These are phyloP conservation scores for Delitschia confertaspora DNA, from an alignment of 495 filamentous ascomycete species.

Conservation along the genomic window DNA sequence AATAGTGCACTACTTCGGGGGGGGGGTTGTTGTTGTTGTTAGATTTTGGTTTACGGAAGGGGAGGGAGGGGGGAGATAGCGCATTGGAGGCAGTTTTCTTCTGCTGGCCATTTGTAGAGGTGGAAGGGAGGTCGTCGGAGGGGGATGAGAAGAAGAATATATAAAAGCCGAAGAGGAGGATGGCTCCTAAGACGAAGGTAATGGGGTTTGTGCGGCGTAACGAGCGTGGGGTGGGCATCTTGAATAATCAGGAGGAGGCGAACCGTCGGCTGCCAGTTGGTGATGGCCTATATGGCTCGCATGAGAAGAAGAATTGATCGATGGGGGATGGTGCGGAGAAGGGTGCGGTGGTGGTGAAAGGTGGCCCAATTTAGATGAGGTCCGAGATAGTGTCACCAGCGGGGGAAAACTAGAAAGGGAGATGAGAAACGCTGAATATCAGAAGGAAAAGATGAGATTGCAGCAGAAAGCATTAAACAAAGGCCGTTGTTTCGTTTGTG, in stretches of 20 bases:
- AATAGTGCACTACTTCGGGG: conserved; percentile 88
- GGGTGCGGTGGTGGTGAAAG: too few relatives aligned
- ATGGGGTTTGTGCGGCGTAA: conserved; percentile 61
- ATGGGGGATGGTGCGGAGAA: too few relatives aligned
- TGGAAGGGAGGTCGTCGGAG: conserved; percentile 7
- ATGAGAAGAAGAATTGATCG: conserved; percentile 22
- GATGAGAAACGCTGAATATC: too few relatives aligned
- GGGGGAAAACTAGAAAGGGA: too few relatives aligned
- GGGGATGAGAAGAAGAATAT: conserved; percentile 52
- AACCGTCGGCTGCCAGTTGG: conserved; percentile 19
- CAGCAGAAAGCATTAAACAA: too few relatives aligned
- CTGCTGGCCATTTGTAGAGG: too few relatives aligned
- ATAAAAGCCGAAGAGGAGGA: conserved; percentile 56
- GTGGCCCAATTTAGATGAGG: too few relatives aligned
- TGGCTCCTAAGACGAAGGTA: conserved; percentile 51
- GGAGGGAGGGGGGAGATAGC: conserved; percentile 67
- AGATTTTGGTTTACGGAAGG: conserved; percentile 61
- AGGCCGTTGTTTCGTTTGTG: too few relatives aligned
- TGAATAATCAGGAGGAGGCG: conserved; percentile 9
- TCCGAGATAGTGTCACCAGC: too few relatives aligned
- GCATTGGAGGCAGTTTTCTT: conserved; percentile 29
- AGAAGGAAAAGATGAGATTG: too few relatives aligned
- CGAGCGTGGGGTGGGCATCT: conserved; percentile 34
- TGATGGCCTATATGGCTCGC: conserved; percentile 15
- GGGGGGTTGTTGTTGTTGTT: conserved; percentile 46